Evolutionary conservation across 1,284 basidiomycete genomes (phyloP).

Genomic region (Macrocystidia cucumis): DNA sequence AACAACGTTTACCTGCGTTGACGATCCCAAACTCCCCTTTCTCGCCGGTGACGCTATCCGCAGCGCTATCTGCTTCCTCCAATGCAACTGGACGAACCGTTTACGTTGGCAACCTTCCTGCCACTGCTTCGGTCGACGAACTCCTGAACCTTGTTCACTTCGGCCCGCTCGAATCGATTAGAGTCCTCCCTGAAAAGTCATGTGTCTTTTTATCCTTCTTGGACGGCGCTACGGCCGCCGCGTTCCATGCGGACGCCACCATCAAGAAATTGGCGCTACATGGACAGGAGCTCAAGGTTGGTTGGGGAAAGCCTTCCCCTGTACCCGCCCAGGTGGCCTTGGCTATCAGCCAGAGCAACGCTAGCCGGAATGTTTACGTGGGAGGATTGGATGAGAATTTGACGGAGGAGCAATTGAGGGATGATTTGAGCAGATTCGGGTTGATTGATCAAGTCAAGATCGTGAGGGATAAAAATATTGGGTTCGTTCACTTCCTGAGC

Average conservation of each 20-base stretch:
- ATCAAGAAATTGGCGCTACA: conserved; percentile 89
- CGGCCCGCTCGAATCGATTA: conserved; percentile 92
- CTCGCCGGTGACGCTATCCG: conserved; percentile 60
- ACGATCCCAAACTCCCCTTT: conserved; percentile 64
- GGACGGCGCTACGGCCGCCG: conserved; percentile 83
- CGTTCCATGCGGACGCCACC: conserved; percentile 91
- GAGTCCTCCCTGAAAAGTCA: conserved; percentile 94
- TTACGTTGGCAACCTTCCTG: conserved; percentile 94
- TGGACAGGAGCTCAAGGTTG: conserved; percentile 91
- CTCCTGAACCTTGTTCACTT: conserved; percentile 97
- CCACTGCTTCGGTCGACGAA: conserved; percentile 96
- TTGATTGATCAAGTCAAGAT: conserved; percentile 98
- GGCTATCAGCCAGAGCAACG: conserved; percentile 85
- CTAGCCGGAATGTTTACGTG: conserved; percentile 90
- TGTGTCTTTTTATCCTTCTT: conserved; percentile 98
- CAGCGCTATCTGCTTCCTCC: conserved; percentile 45
- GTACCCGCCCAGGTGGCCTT: conserved; percentile 79
- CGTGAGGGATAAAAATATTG: conserved; percentile 95
- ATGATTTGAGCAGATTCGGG: conserved; percentile 86
- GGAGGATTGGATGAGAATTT: conserved; percentile 83
- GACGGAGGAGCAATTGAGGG: conserved; percentile 85
- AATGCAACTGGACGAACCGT: conserved; percentile 83
- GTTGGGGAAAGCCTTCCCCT: conserved; percentile 90
- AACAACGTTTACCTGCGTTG: conserved; percentile 58
- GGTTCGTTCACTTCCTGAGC: conserved; percentile 93